phyloP scores from a whole-genome alignment of 148 eudicot species.

The Gaultheria prostrata region DNA sequence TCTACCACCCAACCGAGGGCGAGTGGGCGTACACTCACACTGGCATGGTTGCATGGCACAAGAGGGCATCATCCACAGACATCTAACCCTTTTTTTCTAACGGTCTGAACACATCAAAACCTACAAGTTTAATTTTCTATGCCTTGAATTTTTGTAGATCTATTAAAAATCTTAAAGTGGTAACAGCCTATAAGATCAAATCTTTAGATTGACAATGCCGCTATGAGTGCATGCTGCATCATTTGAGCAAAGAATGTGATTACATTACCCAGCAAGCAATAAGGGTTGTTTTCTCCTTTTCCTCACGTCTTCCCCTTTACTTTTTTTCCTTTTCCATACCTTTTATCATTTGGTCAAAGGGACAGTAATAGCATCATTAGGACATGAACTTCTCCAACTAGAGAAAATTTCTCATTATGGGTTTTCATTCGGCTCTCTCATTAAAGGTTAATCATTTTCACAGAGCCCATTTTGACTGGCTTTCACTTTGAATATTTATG shows the following conservation, averaged over 20 bases:
- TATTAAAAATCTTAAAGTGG: neutral
- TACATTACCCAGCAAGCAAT: constrained; percentile 35
- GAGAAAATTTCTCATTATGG: constrained; percentile 17
- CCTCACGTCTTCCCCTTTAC: constrained; percentile 4
- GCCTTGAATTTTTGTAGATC: neutral
- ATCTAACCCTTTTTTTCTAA: too few species aligned
- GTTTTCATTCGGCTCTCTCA: constrained; percentile 22
- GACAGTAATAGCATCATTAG: constrained; percentile 34
- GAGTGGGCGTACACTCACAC: neutral
- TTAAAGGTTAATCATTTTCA: constrained; percentile 20
- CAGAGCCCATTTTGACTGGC: neutral
- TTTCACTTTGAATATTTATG: neutral
- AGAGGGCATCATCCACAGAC: too few species aligned
- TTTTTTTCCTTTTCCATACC: neutral
- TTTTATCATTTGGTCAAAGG: constrained; percentile 16
- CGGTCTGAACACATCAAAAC: neutral
- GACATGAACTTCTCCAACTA: constrained; percentile 9
- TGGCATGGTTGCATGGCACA: neutral
- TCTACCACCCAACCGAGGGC: neutral
- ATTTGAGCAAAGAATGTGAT: constrained; percentile 28
- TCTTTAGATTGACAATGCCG: constrained; percentile 24
- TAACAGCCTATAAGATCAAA: constrained; percentile 14
- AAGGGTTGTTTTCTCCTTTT: constrained; percentile 7
- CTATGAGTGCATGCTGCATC: constrained; percentile 29
- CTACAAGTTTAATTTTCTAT: neutral